Evolutionary conservation across 305 asterid species (phyloP).

Genomic region (Fraxinus greggii): DNA sequence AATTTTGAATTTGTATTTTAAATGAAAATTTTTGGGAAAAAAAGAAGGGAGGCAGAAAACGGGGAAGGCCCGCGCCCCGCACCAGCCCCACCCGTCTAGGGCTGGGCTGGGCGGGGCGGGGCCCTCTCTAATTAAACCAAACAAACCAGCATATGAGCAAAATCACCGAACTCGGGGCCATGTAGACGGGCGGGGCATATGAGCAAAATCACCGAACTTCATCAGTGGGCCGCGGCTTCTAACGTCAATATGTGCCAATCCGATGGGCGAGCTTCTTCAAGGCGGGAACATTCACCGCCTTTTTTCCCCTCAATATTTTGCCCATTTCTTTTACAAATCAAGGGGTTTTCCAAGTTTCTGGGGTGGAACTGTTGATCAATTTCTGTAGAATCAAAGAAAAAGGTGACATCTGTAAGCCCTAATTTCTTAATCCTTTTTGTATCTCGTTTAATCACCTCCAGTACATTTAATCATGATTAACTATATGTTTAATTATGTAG

Average conservation of each 20-base stretch:
- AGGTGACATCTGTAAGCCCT: constrained; percentile 18
- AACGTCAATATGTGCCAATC: not conserved
- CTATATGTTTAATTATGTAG: not conserved
- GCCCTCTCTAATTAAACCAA: not conserved
- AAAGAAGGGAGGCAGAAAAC: no score
- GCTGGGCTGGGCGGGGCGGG: no score
- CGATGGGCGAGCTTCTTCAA: not conserved
- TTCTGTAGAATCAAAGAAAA: not conserved
- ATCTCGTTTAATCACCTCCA: not conserved
- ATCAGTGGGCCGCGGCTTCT: not conserved
- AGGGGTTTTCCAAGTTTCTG: constrained; percentile 9
- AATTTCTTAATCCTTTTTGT: not conserved
- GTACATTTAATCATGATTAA: not conserved
- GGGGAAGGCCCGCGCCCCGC: no score
- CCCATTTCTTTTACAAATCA: not conserved
- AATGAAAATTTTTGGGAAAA: no score
- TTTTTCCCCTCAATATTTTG: not conserved
- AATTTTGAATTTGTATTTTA: no score
- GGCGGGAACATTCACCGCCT: constrained; percentile 59
- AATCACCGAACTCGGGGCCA: not conserved
- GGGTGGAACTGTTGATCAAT: not conserved
- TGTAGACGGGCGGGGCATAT: no score
- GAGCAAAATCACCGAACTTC: not conserved
- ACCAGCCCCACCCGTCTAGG: no score
- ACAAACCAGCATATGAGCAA: not conserved